Evolutionary conservation across 495 filamentous ascomycete species (phyloP).

Genomic region (Glonium stellatum): DNA sequence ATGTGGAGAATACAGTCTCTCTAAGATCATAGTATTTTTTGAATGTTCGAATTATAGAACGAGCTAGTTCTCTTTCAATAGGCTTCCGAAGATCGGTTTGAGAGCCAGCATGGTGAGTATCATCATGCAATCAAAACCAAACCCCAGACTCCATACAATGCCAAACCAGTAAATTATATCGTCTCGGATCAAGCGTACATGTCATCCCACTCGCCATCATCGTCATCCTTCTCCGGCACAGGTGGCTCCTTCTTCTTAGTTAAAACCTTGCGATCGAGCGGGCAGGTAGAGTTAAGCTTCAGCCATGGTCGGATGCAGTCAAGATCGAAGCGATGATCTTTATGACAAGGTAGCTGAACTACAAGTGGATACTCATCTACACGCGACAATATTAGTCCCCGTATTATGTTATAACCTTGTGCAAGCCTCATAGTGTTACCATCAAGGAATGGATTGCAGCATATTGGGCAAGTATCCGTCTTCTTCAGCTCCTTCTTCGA

Average conservation of each 20-base stretch:
- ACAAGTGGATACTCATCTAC: conserved; percentile 68
- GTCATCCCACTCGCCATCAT: conserved; percentile 39
- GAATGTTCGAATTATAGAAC: too few relatives aligned
- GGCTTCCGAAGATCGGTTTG: too few relatives aligned
- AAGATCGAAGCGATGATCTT: conserved; percentile 76
- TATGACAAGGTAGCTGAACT: conserved; percentile 78
- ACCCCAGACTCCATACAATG: not conserved
- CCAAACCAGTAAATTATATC: not conserved
- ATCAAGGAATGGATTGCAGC: conserved; percentile 73
- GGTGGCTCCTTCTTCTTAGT: conserved; percentile 62
- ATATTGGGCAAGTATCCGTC: conserved; percentile 77
- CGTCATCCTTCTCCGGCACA: conserved; percentile 41
- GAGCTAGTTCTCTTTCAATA: too few relatives aligned
- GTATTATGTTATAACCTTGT: not conserved
- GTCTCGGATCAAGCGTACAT: conserved; percentile 34
- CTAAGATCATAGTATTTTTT: too few relatives aligned
- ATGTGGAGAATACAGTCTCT: too few relatives aligned
- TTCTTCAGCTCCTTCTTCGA: conserved; percentile 58
- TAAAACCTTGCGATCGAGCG: conserved; percentile 74
- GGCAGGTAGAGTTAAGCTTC: conserved; percentile 79
- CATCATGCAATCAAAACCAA: not conserved
- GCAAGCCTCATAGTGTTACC: conserved; percentile 38
- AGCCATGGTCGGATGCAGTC: conserved; percentile 96
- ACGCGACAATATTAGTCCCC: not conserved
- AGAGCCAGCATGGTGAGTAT: not conserved